Conservation (phyloP, 1,284 basidiomycete genomes). For the Moniliella sp. region DNA sequence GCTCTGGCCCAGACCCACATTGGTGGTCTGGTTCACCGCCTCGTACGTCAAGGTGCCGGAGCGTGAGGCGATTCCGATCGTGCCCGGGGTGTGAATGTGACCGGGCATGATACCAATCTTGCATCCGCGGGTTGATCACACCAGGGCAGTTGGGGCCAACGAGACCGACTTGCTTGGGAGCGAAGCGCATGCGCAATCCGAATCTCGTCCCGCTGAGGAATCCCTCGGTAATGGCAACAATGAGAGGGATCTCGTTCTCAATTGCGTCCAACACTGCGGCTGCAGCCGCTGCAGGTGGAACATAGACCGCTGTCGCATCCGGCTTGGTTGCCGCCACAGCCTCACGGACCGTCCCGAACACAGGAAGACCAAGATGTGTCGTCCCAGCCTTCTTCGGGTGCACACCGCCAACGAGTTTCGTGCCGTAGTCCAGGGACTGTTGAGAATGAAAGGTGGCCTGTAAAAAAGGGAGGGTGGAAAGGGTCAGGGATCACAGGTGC, state of each 20-base stretch:
- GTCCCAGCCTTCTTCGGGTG: constrained; percentile 92
- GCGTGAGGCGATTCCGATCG: constrained; percentile 50
- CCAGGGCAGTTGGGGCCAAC: constrained; percentile 77
- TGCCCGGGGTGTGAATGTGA: constrained; percentile 83
- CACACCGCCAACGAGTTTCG: constrained; percentile 89
- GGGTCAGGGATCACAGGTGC: too few species aligned
- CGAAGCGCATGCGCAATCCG: constrained; percentile 70
- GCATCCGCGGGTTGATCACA: constrained; percentile 87
- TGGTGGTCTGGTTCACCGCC: constrained; percentile 56
- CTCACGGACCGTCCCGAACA: constrained; percentile 79
- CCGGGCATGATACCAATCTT: constrained; percentile 99
- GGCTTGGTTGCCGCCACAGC: constrained; percentile 35
- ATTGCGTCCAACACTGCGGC: constrained; percentile 33
- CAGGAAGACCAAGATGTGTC: constrained; percentile 78
- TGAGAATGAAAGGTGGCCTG: constrained; percentile 78
- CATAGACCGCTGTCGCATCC: constrained; percentile 29
- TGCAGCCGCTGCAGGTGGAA: constrained; percentile 28
- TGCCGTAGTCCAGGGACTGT: constrained; percentile 82
- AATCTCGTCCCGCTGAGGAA: constrained; percentile 31
- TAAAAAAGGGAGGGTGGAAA: background rate
- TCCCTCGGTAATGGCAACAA: constrained; percentile 33
- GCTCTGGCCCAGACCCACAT: constrained; percentile 84
- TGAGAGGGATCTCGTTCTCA: constrained; percentile 29
- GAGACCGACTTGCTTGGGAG: constrained; percentile 80
- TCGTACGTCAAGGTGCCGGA: constrained; percentile 32